Percentiles rank a stretch among this genome's conserved stretches.
Evolutionary conservation across 2,329 filamentous ascomycete species (phyloP).

Genomic region (Colletotrichum somersetense): DNA sequence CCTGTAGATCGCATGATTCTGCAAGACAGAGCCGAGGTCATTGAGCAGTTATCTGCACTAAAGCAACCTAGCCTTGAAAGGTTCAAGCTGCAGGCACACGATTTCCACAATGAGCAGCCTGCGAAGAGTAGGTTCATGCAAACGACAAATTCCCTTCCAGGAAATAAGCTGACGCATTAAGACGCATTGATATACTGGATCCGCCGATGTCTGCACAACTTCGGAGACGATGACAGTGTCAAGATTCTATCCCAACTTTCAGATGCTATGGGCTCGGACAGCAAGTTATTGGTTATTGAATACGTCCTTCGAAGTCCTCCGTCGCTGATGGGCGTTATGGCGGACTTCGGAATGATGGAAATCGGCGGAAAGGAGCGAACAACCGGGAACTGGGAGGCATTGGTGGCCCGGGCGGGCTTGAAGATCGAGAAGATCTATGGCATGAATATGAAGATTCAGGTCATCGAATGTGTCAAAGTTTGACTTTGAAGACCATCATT

Average conservation of each 20-base stretch:
- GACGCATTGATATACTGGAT: conserved; percentile 54
- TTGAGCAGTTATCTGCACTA: conserved; percentile 20
- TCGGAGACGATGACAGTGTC: conserved; percentile 50
- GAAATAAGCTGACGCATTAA: conserved; percentile 36
- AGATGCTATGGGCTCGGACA: conserved; percentile 50
- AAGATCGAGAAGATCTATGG: conserved; percentile 45
- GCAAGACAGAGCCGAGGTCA: conserved; percentile 44
- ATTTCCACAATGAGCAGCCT: conserved; percentile 44
- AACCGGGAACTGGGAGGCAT: conserved; percentile 43
- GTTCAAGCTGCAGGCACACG: conserved; percentile 18
- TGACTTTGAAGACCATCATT: background rate
- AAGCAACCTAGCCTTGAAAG: conserved; percentile 14
- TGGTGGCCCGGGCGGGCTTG: conserved; percentile 47
- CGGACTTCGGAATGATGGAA: conserved; percentile 49
- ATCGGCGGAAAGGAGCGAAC: conserved; percentile 52
- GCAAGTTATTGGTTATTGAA: conserved; percentile 51
- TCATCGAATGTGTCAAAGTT: conserved; percentile 32
- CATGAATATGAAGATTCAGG: conserved; percentile 26
- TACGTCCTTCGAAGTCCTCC: conserved; percentile 48
- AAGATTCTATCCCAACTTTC: conserved; percentile 49
- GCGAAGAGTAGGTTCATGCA: conserved; percentile 32
- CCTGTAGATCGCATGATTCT: conserved; percentile 34
- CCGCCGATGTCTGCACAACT: conserved; percentile 54
- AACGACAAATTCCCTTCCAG: background rate
- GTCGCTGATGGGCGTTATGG: conserved; percentile 41